Conservation (phyloP, 768 basidiomycete genomes). For the Lactarius evosmus region DNA sequence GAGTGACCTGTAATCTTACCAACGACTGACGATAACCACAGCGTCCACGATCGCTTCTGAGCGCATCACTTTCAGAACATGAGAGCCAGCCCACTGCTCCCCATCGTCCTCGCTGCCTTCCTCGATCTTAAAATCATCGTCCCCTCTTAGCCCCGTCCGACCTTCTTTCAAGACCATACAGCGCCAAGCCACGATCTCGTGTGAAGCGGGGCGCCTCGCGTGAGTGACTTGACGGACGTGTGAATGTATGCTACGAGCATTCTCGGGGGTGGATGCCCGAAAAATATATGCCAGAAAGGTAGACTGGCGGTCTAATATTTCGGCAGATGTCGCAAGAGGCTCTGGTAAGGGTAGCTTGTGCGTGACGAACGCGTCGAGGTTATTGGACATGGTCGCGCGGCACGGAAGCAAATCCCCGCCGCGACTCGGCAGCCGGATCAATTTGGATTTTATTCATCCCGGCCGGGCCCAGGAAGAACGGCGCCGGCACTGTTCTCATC, state of each 20-base stretch:
- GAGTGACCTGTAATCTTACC: slow-evolving; percentile 42
- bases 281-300: slow-evolving; percentile 67
- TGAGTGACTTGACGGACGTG: slow-evolving; percentile 60
- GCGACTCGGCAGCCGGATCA: not conserved
- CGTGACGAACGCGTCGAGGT: slow-evolving; percentile 53
- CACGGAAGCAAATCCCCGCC: not conserved
- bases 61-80: slow-evolving; percentile 65
- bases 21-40: slow-evolving; percentile 74
- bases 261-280: slow-evolving; percentile 48
- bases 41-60: slow-evolving; percentile 70
- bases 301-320: slow-evolving; percentile 72
- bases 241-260: slow-evolving; percentile 48
- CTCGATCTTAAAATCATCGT: slow-evolving; percentile 71
- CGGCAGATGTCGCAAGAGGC: slow-evolving; percentile 58
- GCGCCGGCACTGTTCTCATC: too few species aligned
- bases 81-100: slow-evolving; percentile 67
- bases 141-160: slow-evolving; percentile 60
- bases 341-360: slow-evolving; percentile 44
- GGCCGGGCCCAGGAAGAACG: not conserved
- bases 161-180: slow-evolving; percentile 70
- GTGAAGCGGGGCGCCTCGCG: slow-evolving; percentile 54
- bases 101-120: slow-evolving; percentile 71
- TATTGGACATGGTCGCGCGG: slow-evolving; percentile 35
- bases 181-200: slow-evolving; percentile 78
- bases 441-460: too few species aligned